Base-by-base conservation (phyloP, 169 alveolate species). In the Plasmodium yoelii region DNA sequence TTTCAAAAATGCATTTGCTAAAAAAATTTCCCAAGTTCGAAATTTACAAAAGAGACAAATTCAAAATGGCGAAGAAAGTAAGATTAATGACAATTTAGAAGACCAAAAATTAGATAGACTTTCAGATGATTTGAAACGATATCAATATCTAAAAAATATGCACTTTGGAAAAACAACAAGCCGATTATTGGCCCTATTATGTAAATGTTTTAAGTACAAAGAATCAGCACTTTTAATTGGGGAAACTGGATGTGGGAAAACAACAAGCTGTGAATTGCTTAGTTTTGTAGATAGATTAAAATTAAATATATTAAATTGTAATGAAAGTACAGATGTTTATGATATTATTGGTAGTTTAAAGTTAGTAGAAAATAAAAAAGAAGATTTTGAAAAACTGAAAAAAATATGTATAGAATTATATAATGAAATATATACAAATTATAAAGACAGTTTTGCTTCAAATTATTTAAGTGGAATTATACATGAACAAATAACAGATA, bases 171-270 rank as follows among this genome's bases (percentile, higher is more conserved):
- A 93, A 13, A 86, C 87, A 2, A 93, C 96, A 9, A 75, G 94
- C 88, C 94, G 99, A 57, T 82, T 97, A 73, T 47, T 96, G 55
- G 96, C 97, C 26, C 92, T 99, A 47, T 94, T 98, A 15, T 95
- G 96, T 82, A 96, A 97, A 80, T 98, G 99, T 64, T 87, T 98
- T 46, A 93, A 91, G 22, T 93, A 96, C 91, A 92, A 97, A 7
- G 99, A 99, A 89, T 99, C 99, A 6, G 98, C 98, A 26, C 95
- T 99, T 57, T 94, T 99, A 28, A 99, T 99, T n/a, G 99, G 99
- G 3, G 99, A 98, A 82, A 98, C 99, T 1, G 99, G 99, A 8
- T 95, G 99, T 51, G 99, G 99, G n/a, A 98, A 98, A 86, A 98
- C 99, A 3, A 97, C 99, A 55, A 94, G 97, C 3, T 96, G 98